A percentile compares a stretch with the other conserved stretches of the same genome.
phyloP scores from a whole-genome alignment of 2,329 filamentous ascomycete species.

The Ophiostoma perfectum region DNA sequence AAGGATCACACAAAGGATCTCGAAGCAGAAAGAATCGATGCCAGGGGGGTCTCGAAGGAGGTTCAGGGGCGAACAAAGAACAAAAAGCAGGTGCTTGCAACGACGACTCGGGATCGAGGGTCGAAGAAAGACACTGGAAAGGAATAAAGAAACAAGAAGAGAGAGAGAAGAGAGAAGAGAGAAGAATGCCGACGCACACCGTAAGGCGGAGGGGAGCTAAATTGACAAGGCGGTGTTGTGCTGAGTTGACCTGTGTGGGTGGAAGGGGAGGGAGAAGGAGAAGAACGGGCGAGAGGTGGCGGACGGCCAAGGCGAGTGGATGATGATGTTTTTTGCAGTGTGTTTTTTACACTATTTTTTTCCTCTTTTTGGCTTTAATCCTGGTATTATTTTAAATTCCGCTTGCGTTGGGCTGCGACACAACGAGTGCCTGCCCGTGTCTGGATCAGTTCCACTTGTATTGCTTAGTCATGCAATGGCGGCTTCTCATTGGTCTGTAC shows the following conservation, averaged over 20 bases:
- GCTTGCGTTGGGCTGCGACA: neutral
- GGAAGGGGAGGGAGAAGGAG: conserved; percentile 25
- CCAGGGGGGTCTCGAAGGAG: neutral
- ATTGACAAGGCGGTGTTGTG: conserved; percentile 43
- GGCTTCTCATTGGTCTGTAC: neutral
- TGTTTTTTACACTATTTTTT: conserved; percentile 28
- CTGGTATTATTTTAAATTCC: conserved; percentile 16
- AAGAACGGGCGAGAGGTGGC: conserved; percentile 7
- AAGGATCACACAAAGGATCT: neutral
- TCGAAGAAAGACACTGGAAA: neutral
- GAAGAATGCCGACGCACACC: conserved; percentile 39
- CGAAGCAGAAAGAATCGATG: conserved; percentile 2
- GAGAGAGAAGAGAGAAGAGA: conserved; percentile 23
- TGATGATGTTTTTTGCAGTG: conserved; percentile 26
- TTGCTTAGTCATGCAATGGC: neutral
- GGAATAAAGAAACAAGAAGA: conserved; percentile 10
- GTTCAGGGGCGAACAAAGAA: conserved; percentile 3
- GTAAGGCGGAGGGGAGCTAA: conserved; percentile 26
- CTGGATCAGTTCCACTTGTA: neutral
- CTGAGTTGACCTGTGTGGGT: conserved; percentile 30
- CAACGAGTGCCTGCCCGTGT: neutral
- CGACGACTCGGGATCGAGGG: conserved; percentile 9
- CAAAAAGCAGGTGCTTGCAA: conserved; percentile 17
- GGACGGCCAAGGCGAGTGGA: conserved; percentile 17
- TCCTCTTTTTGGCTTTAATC: conserved; percentile 22